Percentiles rank a stretch among this genome's conserved stretches.
These are phyloP conservation scores for Tillandsia leiboldiana DNA, from an alignment of 176 grass and related monocot species.

Conservation along the genomic window DNA sequence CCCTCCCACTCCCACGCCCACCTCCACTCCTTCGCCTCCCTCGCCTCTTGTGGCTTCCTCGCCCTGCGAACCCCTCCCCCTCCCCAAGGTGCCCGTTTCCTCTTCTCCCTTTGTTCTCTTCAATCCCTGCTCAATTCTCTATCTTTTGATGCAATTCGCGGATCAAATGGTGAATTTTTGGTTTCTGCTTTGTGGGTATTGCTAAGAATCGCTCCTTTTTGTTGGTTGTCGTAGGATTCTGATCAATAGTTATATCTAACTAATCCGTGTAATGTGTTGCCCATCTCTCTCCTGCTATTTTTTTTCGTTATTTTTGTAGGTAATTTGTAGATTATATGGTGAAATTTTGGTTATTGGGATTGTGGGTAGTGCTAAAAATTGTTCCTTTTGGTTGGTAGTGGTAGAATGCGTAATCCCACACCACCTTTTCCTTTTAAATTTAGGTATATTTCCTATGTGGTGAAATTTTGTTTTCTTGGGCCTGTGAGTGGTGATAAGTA, in stretches of 20 bases:
- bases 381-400: not conserved
- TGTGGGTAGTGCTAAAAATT: not conserved
- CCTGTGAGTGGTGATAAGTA: no score
- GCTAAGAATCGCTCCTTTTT: not conserved
- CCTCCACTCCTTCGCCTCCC: conserved; percentile 64
- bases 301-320: not conserved
- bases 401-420: not conserved
- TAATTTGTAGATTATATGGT: not conserved
- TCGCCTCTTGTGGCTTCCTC: conserved; percentile 67
- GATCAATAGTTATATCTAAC: not conserved
- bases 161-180: not conserved
- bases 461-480: no score
- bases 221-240: not conserved
- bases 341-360: not conserved
- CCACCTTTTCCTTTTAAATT: not conserved
- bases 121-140: not conserved
- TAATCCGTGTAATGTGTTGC: no score
- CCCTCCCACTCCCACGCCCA: conserved; percentile 12
- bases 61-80: conserved; percentile 46
- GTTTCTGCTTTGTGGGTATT: not conserved
- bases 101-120: not conserved
- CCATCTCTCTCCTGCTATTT: not conserved
- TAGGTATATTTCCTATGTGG: no score
- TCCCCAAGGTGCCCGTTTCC: conserved; percentile 16
- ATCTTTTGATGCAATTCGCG: not conserved